phyloP scores from a whole-genome alignment of 116 monocot genomes.

The Posidonia oceanica region DNA sequence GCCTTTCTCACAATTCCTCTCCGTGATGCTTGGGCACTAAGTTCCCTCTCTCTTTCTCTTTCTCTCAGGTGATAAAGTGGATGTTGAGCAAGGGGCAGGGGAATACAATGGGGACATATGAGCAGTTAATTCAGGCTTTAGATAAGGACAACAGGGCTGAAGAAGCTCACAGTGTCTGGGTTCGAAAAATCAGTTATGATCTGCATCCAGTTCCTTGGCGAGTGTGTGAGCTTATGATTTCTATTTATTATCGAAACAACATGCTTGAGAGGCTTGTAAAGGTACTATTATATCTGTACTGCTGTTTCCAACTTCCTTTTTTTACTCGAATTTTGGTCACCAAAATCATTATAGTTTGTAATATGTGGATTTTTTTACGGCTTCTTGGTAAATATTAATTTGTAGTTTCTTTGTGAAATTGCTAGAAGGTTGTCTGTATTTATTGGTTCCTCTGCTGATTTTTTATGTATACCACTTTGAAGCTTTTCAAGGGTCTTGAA shows the following conservation, averaged over 20 bases:
- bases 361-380: background rate
- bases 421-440: background rate
- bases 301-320: background rate
- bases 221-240: conserved; percentile 87
- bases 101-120: conserved; percentile 85
- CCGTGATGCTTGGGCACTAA: too few species aligned
- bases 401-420: background rate
- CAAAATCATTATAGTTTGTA: background rate
- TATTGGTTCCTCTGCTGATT: background rate
- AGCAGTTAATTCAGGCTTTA: conserved; percentile 76
- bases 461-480: background rate
- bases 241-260: conserved; percentile 92
- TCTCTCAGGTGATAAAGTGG: conserved; percentile 79
- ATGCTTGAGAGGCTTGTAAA: conserved; percentile 86
- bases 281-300: conserved; percentile 22
- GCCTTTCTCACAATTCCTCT: too few species aligned
- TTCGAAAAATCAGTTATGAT: conserved; percentile 55
- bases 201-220: conserved; percentile 91
- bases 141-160: conserved; percentile 91
- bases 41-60: background rate
- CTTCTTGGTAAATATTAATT: background rate
- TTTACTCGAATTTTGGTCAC: background rate
- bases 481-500: conserved; percentile 84
- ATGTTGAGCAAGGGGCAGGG: conserved; percentile 98
- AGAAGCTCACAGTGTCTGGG: conserved; percentile 92